Evolutionary conservation across 2,329 filamentous ascomycete genomes (phyloP).

Genomic region (Ophidiomyces ophidiicola): DNA sequence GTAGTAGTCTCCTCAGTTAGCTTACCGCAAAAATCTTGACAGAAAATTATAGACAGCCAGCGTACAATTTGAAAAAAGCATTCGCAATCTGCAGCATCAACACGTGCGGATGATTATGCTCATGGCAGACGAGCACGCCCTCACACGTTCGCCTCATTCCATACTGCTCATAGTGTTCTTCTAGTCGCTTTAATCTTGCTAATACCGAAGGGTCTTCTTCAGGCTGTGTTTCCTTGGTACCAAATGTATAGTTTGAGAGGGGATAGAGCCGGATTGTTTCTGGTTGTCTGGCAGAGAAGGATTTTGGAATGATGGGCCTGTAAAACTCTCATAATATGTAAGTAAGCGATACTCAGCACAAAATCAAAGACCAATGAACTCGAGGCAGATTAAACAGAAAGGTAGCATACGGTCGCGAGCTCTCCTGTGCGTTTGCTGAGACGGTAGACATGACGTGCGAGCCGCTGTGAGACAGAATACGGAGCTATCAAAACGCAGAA

Average conservation of each 20-base stretch:
- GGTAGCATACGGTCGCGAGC: conserved; percentile 48
- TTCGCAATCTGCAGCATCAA: conserved; percentile 99
- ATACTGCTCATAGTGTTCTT: conserved; percentile 83
- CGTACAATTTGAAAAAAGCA: conserved; percentile 89
- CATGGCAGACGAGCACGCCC: conserved; percentile 92
- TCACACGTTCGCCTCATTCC: conserved; percentile 97
- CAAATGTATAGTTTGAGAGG: conserved; percentile 96
- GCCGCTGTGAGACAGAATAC: neutral
- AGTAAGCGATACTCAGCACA: conserved; percentile 8
- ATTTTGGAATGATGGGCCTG: conserved; percentile 61
- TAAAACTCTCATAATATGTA: no score
- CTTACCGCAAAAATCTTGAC: neutral
- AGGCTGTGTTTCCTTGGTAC: conserved; percentile 94
- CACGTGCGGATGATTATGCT: conserved; percentile 97
- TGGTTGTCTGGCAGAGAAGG: conserved; percentile 83
- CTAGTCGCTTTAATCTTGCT: conserved; percentile 81
- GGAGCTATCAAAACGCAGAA: neutral
- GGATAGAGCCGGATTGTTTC: conserved; percentile 83
- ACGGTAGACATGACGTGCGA: conserved; percentile 66
- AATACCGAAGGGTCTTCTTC: conserved; percentile 95
- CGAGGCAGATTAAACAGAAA: neutral
- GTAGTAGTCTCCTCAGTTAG: neutral
- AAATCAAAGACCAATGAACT: neutral
- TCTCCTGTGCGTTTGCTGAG: conserved; percentile 62
- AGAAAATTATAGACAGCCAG: conserved; percentile 5